Evolutionary conservation across 192 early-diverging fungal species (phyloP).

Genomic region (Backusella sp.): DNA sequence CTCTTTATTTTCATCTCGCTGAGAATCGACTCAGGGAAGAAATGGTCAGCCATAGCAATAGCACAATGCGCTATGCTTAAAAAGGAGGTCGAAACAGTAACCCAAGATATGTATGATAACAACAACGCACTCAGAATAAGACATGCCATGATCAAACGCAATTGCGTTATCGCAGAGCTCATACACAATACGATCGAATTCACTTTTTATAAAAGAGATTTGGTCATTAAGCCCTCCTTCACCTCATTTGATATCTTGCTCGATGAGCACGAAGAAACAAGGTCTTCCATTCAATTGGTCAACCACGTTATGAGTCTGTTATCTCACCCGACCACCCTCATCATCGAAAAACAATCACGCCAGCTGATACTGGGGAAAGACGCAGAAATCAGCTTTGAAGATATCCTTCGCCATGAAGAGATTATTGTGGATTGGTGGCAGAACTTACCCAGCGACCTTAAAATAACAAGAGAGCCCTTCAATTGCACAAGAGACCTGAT

Average conservation of each 20-base stretch:
- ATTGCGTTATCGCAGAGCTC: neutral
- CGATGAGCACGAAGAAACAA: neutral
- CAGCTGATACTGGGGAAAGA: neutral
- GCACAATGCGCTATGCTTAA: neutral
- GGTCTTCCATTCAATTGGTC: neutral
- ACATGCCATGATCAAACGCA: neutral
- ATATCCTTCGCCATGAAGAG: conserved; percentile 1
- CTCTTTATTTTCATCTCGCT: neutral
- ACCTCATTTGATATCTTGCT: neutral
- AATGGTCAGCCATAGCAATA: neutral
- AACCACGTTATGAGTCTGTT: neutral
- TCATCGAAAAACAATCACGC: neutral
- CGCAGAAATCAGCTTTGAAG: conserved; percentile 5
- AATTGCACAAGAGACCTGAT: conserved; percentile 8
- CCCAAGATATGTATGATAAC: neutral
- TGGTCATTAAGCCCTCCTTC: neutral
- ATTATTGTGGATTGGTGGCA: conserved; percentile 3
- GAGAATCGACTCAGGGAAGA: neutral
- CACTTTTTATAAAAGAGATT: neutral
- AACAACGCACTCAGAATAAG: neutral
- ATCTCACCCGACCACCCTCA: neutral
- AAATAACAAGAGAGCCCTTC: neutral
- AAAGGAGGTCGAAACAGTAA: neutral
- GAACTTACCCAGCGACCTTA: neutral
- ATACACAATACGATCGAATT: neutral